These are phyloP conservation scores for Torulaspora delbrueckii DNA, from an alignment of 805 yeast species.

Conservation along the genomic window DNA sequence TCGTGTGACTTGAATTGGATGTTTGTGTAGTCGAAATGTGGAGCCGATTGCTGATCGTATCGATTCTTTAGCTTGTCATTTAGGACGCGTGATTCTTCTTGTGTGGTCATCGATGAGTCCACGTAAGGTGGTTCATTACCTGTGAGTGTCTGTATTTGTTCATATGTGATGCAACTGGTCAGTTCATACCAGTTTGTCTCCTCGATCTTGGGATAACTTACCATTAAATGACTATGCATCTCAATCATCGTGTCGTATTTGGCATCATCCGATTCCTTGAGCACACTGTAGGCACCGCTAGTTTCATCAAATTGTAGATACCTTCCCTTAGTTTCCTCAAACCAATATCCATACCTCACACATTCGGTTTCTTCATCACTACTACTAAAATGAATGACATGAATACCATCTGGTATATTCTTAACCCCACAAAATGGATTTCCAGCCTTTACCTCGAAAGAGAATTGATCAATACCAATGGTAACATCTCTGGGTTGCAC, in stretches of 20 bases:
- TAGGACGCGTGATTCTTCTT: slow-evolving; percentile 23
- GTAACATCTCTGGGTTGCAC: slow-evolving; percentile 15
- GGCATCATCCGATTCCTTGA: slow-evolving; percentile 10
- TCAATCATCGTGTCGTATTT: slow-evolving; percentile 13
- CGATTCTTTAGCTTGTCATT: slow-evolving; percentile 11
- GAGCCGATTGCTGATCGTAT: not conserved
- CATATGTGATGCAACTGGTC: slow-evolving; percentile 16
- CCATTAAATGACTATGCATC: slow-evolving; percentile 14
- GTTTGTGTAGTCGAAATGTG: slow-evolving; percentile 18
- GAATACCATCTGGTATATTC: slow-evolving; percentile 24
- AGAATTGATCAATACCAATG: slow-evolving; percentile 27
- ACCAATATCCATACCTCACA: slow-evolving; percentile 34
- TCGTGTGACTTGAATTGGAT: slow-evolving; percentile 30
- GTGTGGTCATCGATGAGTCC: slow-evolving; percentile 31
- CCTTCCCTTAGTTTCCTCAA: slow-evolving; percentile 10
- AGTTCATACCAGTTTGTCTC: slow-evolving; percentile 22
- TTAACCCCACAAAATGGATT: slow-evolving; percentile 28
- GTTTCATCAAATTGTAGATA: slow-evolving; percentile 16
- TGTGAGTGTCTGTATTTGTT: slow-evolving; percentile 8
- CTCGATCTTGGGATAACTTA: slow-evolving; percentile 23
- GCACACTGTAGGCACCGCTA: slow-evolving; percentile 17
- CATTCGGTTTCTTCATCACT: slow-evolving; percentile 13
- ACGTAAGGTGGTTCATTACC: slow-evolving; percentile 15
- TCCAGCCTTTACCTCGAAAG: slow-evolving; percentile 22
- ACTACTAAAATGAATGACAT: slow-evolving; percentile 28